These are phyloP conservation scores for Alternaria brassicae DNA, from an alignment of 2,329 filamentous ascomycete genomes.

Conservation along the genomic window DNA sequence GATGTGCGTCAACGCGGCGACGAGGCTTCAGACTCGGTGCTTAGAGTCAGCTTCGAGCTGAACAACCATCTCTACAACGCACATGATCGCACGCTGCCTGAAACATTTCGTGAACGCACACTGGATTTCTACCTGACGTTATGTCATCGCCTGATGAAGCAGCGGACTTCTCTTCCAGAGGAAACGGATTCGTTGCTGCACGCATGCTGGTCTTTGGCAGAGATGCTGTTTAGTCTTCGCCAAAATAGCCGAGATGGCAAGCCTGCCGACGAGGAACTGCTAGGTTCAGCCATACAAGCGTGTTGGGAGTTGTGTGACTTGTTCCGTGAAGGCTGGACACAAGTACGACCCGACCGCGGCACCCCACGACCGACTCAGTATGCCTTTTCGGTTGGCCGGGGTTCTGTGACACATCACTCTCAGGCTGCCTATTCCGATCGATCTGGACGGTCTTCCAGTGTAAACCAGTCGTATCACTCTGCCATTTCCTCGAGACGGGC, in stretches of 20 bases:
- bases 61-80: constrained; percentile 96
- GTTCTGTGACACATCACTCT: constrained; percentile 44
- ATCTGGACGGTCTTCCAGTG: constrained; percentile 53
- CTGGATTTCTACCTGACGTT: constrained; percentile 94
- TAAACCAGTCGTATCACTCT: constrained; percentile 55
- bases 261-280: constrained; percentile 78
- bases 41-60: constrained; percentile 91
- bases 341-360: constrained; percentile 82
- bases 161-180: constrained; percentile 76
- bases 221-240: constrained; percentile 90
- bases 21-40: constrained; percentile 81
- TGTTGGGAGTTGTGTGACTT: constrained; percentile 96
- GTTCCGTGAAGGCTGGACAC: constrained; percentile 90
- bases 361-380: constrained; percentile 84
- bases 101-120: constrained; percentile 86
- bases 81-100: constrained; percentile 82
- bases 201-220: constrained; percentile 88
- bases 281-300: constrained; percentile 87
- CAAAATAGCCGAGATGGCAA: constrained; percentile 80
- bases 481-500: constrained; percentile 50
- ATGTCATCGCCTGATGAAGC: constrained; percentile 96
- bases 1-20: constrained; percentile 81
- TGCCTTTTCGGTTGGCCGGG: constrained; percentile 60
- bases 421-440: constrained; percentile 45
- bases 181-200: constrained; percentile 85